phyloP scores from a whole-genome alignment of 306 rosid genomes.

The Betula pendula region DNA sequence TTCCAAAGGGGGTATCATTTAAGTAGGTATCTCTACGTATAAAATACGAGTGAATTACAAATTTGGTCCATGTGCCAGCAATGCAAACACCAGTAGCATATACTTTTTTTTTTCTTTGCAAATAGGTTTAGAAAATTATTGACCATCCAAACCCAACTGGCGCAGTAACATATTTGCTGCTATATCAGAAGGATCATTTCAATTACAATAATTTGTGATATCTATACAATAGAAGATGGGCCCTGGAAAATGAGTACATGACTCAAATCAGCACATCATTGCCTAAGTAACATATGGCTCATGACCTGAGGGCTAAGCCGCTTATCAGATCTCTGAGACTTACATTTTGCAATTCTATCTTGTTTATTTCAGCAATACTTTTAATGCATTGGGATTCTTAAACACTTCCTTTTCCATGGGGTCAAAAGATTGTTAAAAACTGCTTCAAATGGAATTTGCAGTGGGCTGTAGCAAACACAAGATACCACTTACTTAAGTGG shows the following conservation, averaged over 20 bases:
- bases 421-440: constrained; percentile 4
- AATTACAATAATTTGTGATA: background rate
- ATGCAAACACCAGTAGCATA: background rate
- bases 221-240: background rate
- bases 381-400: background rate
- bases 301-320: background rate
- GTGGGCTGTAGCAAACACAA: background rate
- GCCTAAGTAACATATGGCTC: background rate
- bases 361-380: constrained; percentile 16
- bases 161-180: constrained; percentile 1
- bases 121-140: background rate
- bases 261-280: background rate
- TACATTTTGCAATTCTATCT: background rate
- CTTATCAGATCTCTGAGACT: background rate
- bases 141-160: background rate
- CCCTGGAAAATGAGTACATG: background rate
- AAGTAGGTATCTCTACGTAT: background rate
- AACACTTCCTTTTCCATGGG: background rate
- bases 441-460: constrained; percentile 13
- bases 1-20: background rate
- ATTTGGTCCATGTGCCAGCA: background rate
- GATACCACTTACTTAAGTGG: constrained; percentile 7
- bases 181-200: background rate
- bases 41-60: background rate
- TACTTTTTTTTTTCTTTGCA: background rate